Conservation (phyloP, 164 flowering plant species). For the Chimonanthus salicifolius region DNA sequence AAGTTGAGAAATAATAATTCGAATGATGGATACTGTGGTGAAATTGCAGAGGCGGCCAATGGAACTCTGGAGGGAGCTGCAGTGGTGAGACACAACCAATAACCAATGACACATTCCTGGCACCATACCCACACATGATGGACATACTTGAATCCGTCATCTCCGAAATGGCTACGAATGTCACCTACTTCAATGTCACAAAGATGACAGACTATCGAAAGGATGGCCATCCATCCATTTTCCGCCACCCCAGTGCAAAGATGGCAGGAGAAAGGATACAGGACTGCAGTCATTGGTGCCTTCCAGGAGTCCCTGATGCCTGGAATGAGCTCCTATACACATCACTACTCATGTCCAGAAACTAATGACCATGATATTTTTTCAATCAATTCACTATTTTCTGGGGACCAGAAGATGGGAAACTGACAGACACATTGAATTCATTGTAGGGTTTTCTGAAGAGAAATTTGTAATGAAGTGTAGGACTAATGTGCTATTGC, state of each 20-base stretch:
- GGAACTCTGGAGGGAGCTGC: constrained; percentile 62
- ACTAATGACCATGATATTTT: background rate
- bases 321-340: constrained; percentile 14
- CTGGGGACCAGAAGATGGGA: background rate
- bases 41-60: constrained; percentile 49
- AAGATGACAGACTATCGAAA: constrained; percentile 53
- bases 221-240: constrained; percentile 67
- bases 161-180: constrained; percentile 43
- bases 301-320: constrained; percentile 10
- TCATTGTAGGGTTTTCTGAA: background rate
- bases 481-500: background rate
- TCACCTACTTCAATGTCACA: constrained; percentile 51
- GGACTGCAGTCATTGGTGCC: constrained; percentile 50
- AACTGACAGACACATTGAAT: background rate
- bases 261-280: constrained; percentile 18
- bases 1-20: background rate
- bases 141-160: constrained; percentile 41
- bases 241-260: constrained; percentile 17
- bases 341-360: background rate
- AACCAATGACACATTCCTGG: constrained; percentile 25
- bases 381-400: background rate
- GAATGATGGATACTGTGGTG: background rate
- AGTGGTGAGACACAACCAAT: constrained; percentile 45
- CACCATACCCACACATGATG: constrained; percentile 49
- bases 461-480: background rate